phyloP scores from a whole-genome alignment of 2,329 filamentous ascomycete genomes.

The Colletotrichum spinosum region DNA sequence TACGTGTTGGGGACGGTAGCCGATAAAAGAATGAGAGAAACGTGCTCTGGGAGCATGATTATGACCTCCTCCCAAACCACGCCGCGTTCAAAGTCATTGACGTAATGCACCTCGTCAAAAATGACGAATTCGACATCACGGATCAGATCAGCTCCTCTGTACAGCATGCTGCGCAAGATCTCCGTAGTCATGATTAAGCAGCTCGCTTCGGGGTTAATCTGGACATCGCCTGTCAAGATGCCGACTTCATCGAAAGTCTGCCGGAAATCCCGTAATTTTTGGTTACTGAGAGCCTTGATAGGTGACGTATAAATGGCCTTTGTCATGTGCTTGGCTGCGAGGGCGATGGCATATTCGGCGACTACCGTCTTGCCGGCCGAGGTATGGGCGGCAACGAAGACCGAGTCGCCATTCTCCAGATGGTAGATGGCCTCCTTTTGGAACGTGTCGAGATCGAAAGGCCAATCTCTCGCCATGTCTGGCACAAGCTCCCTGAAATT shows the following conservation, averaged over 20 bases:
- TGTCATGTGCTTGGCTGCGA: constrained; percentile 98
- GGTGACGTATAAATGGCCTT: constrained; percentile 99
- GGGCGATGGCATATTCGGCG: constrained; percentile 95
- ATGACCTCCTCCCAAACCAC: constrained; percentile 99
- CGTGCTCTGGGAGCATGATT: constrained; percentile 98
- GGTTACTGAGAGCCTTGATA: constrained; percentile 98
- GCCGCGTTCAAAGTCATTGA: constrained; percentile 94
- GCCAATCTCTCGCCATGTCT: constrained; percentile 96
- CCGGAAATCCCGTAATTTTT: constrained; percentile 97
- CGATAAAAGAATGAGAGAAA: constrained; percentile 93
- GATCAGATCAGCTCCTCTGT: constrained; percentile 94
- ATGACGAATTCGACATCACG: constrained; percentile 98
- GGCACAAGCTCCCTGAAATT: constrained; percentile 95
- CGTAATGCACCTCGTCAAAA: constrained; percentile 98
- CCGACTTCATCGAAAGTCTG: constrained; percentile 94
- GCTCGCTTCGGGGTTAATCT: constrained; percentile 97
- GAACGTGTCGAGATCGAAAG: constrained; percentile 97
- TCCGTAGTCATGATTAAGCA: constrained; percentile 99
- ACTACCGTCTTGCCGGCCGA: constrained; percentile 99
- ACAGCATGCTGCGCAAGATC: constrained; percentile 97
- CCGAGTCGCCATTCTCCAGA: constrained; percentile 94
- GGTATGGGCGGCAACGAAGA: constrained; percentile 97
- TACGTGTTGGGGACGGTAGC: constrained; percentile 98
- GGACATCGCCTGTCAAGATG: constrained; percentile 96
- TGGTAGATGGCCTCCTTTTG: constrained; percentile 99